Conservation (phyloP, 345 rosid species). For the Aquilaria yunnanensis region DNA sequence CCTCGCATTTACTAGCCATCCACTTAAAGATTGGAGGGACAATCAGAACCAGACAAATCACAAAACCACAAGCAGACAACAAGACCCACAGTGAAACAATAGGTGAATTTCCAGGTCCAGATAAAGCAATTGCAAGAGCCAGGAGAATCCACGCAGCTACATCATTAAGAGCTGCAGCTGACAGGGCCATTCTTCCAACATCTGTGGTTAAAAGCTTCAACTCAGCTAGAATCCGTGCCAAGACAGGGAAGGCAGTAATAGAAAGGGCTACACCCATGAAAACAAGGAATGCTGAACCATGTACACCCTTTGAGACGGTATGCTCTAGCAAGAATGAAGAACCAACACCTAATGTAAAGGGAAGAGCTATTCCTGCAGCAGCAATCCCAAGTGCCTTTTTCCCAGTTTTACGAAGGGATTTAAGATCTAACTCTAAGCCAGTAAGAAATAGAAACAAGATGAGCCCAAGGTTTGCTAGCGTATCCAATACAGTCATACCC, state of each 20-base stretch:
- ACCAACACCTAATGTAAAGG: slow-evolving; percentile 65
- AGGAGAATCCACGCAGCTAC: slow-evolving; percentile 80
- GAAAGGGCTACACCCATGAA: slow-evolving; percentile 91
- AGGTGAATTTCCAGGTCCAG: slow-evolving; percentile 44
- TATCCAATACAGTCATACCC: slow-evolving; percentile 61
- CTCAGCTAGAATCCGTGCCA: slow-evolving; percentile 82
- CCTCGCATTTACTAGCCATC: slow-evolving; percentile 55
- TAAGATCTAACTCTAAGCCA: slow-evolving; percentile 62
- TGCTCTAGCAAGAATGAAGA: slow-evolving; percentile 39
- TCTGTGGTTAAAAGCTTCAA: slow-evolving; percentile 74
- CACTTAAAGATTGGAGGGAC: slow-evolving; percentile 47
- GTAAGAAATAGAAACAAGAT: slow-evolving; percentile 67
- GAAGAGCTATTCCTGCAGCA: slow-evolving; percentile 54
- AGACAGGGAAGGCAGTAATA: slow-evolving; percentile 73
- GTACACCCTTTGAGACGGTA: slow-evolving; percentile 47
- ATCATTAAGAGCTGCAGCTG: slow-evolving; percentile 82
- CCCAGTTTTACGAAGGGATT: slow-evolving; percentile 46
- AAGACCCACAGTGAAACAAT: slow-evolving; percentile 67
- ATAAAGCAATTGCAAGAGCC: slow-evolving; percentile 78
- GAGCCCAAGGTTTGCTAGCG: slow-evolving; percentile 69
- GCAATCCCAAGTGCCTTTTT: slow-evolving; percentile 61
- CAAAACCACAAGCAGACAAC: slow-evolving; percentile 44
- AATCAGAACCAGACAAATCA: slow-evolving; percentile 21
- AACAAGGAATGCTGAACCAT: slow-evolving; percentile 42
- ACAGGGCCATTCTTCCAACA: slow-evolving; percentile 72